phyloP scores from a whole-genome alignment of 2,329 filamentous ascomycete genomes.

The Penicillium verrucosum region DNA sequence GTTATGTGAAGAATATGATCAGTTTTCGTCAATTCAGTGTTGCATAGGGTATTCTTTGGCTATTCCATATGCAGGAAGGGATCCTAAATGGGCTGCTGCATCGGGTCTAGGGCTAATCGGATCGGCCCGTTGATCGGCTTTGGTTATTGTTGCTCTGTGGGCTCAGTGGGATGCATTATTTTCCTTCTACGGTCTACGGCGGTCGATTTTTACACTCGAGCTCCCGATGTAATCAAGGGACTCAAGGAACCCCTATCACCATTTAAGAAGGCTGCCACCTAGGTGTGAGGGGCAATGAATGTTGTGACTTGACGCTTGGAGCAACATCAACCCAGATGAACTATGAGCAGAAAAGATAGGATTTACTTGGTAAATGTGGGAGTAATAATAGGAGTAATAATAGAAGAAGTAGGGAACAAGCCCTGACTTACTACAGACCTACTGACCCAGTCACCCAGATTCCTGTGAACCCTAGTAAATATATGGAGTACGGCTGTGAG shows the following conservation, averaged over 20 bases:
- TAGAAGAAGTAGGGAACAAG: background rate
- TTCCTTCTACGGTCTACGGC: background rate
- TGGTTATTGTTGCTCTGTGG: background rate
- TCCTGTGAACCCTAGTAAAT: background rate
- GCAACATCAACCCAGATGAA: background rate
- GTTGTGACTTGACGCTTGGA: background rate
- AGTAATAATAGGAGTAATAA: background rate
- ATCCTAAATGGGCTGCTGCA: background rate
- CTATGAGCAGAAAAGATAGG: background rate
- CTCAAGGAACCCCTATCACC: background rate
- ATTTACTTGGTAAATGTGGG: background rate
- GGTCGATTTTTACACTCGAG: background rate
- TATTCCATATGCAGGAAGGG: background rate
- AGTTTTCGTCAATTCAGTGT: conserved; percentile 14
- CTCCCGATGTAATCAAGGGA: background rate
- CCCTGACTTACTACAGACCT: background rate
- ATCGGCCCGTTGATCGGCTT: conserved; percentile 7
- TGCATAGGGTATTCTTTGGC: background rate
- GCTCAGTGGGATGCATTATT: background rate
- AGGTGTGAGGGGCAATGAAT: background rate
- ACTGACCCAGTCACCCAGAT: background rate
- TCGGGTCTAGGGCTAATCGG: conserved; percentile 8
- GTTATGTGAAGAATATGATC: conserved; percentile 37
- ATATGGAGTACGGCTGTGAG: background rate
- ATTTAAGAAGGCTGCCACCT: background rate